phyloP scores from a whole-genome alignment of 2,329 filamentous ascomycete genomes.

The Amphichorda felina region DNA sequence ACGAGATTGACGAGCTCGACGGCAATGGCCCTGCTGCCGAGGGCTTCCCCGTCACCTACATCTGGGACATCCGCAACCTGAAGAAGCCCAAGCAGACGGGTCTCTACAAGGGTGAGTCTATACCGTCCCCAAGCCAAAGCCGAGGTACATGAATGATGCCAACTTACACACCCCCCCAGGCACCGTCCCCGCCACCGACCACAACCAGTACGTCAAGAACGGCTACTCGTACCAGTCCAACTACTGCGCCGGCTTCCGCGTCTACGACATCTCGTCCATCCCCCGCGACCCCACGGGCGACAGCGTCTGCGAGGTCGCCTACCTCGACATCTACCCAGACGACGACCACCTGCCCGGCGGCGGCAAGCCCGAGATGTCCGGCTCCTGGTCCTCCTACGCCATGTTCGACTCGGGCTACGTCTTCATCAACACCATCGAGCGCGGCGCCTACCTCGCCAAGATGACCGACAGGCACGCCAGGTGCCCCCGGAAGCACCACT shows the following conservation, averaged over 20 bases:
- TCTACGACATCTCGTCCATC: constrained; percentile 19
- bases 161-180: too few species aligned
- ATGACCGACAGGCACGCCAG: constrained; percentile 10
- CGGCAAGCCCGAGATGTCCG: constrained; percentile 21
- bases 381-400: constrained; percentile 31
- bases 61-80: constrained; percentile 32
- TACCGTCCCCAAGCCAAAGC: too few species aligned
- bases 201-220: constrained; percentile 32
- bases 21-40: constrained; percentile 23
- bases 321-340: constrained; percentile 34
- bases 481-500: constrained; percentile 9
- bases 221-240: constrained; percentile 30
- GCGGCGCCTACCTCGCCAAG: constrained; percentile 19
- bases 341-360: constrained; percentile 26
- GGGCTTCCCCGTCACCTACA: constrained; percentile 32
- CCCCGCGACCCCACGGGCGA: constrained; percentile 21
- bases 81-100: constrained; percentile 28
- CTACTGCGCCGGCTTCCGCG: constrained; percentile 27
- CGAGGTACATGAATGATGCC: too few species aligned
- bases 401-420: constrained; percentile 29
- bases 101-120: constrained; percentile 26
- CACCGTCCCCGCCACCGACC: constrained; percentile 25
- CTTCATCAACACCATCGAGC: constrained; percentile 29
- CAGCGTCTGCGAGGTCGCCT: constrained; percentile 27
- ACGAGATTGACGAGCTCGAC: constrained; percentile 35